phyloP scores from a whole-genome alignment of 2,329 filamentous ascomycete species.

The Herpotrichia juniperi region DNA sequence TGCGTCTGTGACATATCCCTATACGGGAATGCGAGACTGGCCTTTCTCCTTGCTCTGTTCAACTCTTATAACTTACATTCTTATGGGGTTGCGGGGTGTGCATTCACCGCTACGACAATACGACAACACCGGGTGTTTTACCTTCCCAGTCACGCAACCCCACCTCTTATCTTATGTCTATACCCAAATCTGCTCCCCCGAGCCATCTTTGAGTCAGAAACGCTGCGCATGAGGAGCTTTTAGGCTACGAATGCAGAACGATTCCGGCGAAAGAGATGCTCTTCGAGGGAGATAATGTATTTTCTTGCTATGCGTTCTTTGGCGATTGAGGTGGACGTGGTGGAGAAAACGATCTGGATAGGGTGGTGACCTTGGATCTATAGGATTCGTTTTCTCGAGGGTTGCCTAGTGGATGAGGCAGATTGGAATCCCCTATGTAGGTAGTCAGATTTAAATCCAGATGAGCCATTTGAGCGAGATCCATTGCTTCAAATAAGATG shows the following conservation, averaged over 20 bases:
- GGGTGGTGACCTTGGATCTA: neutral
- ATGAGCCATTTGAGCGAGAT: neutral
- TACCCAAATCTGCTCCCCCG: neutral
- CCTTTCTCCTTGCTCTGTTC: neutral
- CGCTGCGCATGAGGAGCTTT: neutral
- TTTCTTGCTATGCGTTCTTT: neutral
- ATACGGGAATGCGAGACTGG: neutral
- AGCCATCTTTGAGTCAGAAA: neutral
- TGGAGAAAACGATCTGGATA: neutral
- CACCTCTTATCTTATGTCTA: neutral
- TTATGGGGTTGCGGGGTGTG: neutral
- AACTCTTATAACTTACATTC: neutral
- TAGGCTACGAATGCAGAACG: neutral
- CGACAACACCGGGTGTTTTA: neutral
- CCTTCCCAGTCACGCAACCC: neutral
- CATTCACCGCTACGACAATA: neutral
- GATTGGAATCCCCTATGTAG: neutral
- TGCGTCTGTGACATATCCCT: slow-evolving; percentile 1
- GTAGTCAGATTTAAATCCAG: neutral
- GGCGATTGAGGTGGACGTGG: neutral
- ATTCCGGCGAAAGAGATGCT: neutral
- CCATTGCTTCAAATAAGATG: no score
- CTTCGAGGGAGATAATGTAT: slow-evolving; percentile 1
- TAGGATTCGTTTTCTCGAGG: neutral
- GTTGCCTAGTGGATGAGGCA: no score